Evolutionary conservation across 2,329 filamentous ascomycete genomes (phyloP), one percentile per base, ranked within the genome.

Genomic region (Chaetothyriales sp.): DNA sequence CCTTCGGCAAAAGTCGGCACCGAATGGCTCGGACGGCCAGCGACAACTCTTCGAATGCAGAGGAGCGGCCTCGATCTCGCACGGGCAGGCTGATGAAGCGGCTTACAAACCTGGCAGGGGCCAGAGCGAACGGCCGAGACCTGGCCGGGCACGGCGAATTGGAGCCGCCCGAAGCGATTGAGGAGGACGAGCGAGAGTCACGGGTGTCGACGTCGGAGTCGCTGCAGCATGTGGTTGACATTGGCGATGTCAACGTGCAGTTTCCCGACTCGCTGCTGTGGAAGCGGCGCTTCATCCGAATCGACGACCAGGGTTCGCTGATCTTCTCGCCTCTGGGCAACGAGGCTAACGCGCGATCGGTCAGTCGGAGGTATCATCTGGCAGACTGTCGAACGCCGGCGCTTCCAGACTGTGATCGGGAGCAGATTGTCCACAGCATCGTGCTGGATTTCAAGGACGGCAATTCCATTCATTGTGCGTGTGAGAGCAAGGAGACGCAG

Each of bases 231-330:
- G 75, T 83, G 22, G 75, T 86, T 2, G 82, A 84, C 56, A 77
- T 94, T 67, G 88, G 89, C 47, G 87, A 95, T 63, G 83, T 98
- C 57, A 97, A 98, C 62, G 86, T 97, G 9, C 92, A 98, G 66
- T 95, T 98, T 65, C 92, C 92, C 0, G 90, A 97, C 65, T 94
- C 88, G 51, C 75, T 98, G 46, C 76, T 98, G 10, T 98, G 92
- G 92, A 98, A 97, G 72, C 85, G 90, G 51, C 82, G 92, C 54
- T 89, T 84, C 62, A 82, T 95, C 69, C 84, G 84, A 58, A 80
- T 98, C 52, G 89, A 97, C 66, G 80, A 82, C 7, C 77, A 85
- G 54, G 92, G 90, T 18, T 89, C 85, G 67, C 72, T 98, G 43
- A 82, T 94, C 53, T 77, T 98, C 56, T 86, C 83, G 44, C 77